phyloP scores from a whole-genome alignment of 1,139 yeast genomes.

The Pichia sp. region DNA sequence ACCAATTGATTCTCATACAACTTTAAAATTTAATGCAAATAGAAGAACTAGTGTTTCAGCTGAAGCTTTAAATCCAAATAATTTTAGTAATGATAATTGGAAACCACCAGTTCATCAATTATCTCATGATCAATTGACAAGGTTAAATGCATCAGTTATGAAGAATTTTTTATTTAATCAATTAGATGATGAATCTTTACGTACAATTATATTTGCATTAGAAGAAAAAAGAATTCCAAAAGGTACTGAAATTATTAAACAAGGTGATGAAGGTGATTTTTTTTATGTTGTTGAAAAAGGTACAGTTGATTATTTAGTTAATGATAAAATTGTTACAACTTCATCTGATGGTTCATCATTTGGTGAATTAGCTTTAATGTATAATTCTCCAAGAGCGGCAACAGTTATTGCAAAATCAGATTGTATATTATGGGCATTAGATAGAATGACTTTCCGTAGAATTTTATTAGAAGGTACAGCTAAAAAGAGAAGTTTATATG shows the following conservation, averaged over 20 bases:
- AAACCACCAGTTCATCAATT: conserved; percentile 66
- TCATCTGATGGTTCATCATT: conserved; percentile 84
- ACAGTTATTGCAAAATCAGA: conserved; percentile 75
- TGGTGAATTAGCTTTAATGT: conserved; percentile 96
- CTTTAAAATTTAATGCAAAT: conserved; percentile 50
- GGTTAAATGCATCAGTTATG: conserved; percentile 65
- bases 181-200: conserved; percentile 64
- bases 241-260: conserved; percentile 68
- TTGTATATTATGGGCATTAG: conserved; percentile 84
- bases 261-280: conserved; percentile 96
- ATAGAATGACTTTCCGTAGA: conserved; percentile 87
- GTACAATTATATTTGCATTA: conserved; percentile 74
- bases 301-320: conserved; percentile 70
- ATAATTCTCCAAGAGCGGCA: conserved; percentile 97
- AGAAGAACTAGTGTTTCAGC: conserved; percentile 88
- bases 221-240: conserved; percentile 59
- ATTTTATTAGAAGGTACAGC: conserved; percentile 87
- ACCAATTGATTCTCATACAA: no score
- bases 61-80: conserved; percentile 60
- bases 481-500: conserved; percentile 85
- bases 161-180: conserved; percentile 79
- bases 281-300: conserved; percentile 88
- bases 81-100: conserved; percentile 57
- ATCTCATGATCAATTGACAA: conserved; percentile 55
- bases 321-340: conserved; percentile 66